Evolutionary conservation across 768 basidiomycete species (phyloP).

Genomic region (Termitomyces sp.): DNA sequence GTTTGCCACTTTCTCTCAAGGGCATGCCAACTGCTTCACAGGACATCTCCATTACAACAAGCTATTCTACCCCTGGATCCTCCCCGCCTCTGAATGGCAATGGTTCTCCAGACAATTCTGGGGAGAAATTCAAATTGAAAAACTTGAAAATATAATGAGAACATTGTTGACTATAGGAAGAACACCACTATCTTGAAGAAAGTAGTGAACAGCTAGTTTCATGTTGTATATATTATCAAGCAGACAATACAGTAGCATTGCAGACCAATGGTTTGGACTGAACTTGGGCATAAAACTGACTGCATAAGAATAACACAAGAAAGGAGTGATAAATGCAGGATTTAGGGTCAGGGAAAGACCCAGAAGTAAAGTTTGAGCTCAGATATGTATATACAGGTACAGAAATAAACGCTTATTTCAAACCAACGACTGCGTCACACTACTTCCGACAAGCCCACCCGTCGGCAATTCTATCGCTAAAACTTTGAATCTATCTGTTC

Average conservation of each 20-base stretch:
- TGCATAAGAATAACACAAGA: too few species aligned
- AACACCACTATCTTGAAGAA: too few species aligned
- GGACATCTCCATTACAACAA: neutral
- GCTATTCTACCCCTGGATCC: neutral
- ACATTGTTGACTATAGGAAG: too few species aligned
- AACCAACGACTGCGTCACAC: slow-evolving; percentile 16
- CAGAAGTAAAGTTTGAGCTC: neutral
- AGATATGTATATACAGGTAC: neutral
- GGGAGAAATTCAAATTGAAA: too few species aligned
- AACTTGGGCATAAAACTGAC: too few species aligned
- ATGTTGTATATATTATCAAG: too few species aligned
- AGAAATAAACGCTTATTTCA: neutral
- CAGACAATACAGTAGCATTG: too few species aligned
- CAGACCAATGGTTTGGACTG: too few species aligned
- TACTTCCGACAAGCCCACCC: slow-evolving; percentile 19
- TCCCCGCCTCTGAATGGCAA: neutral
- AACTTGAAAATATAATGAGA: too few species aligned
- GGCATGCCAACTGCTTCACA: neutral
- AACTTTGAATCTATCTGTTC: slow-evolving; percentile 20
- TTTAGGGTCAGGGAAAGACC: neutral
- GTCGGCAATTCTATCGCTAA: slow-evolving; percentile 6
- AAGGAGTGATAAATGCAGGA: too few species aligned
- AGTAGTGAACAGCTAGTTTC: too few species aligned
- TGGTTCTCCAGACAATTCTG: neutral
- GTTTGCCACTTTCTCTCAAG: neutral